Evolutionary conservation across 2,329 filamentous ascomycete genomes (phyloP).

Genomic region (Fusarium sp.): DNA sequence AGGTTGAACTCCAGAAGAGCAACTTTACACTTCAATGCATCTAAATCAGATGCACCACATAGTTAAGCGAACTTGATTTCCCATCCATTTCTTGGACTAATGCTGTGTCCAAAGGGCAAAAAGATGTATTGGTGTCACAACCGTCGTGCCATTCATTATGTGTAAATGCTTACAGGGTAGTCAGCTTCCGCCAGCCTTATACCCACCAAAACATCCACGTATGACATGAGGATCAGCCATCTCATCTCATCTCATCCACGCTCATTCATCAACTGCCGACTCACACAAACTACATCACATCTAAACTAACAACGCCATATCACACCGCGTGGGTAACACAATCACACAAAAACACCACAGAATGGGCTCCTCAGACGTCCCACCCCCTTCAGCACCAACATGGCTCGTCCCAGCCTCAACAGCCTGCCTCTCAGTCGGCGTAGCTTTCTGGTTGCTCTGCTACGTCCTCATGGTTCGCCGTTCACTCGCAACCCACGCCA

Average conservation of each 20-base stretch:
- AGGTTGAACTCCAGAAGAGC: not conserved
- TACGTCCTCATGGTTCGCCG: constrained; percentile 62
- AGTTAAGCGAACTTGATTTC: rapidly evolving
- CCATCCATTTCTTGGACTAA: not conserved
- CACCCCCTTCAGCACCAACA: constrained; percentile 50
- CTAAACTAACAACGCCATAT: not conserved
- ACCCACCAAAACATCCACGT: constrained; percentile 6
- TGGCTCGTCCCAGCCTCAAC: constrained; percentile 56
- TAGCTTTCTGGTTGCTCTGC: constrained; percentile 52
- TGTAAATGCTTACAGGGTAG: not conserved
- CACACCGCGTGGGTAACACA: not conserved
- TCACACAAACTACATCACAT: not conserved
- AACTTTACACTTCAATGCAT: not conserved
- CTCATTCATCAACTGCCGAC: not conserved
- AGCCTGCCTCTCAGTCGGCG: constrained; percentile 52
- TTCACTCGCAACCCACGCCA: constrained; percentile 59
- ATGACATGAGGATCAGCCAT: not conserved
- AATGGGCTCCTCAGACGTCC: constrained; percentile 57
- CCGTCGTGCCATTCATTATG: not conserved
- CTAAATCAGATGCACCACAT: rapidly evolving
- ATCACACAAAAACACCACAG: not conserved
- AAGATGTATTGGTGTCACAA: not conserved
- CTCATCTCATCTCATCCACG: not conserved
- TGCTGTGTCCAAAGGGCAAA: rapidly evolving
- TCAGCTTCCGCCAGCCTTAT: not conserved